Conservation (phyloP, 306 rosid species). For the Castanopsis chinensis region DNA sequence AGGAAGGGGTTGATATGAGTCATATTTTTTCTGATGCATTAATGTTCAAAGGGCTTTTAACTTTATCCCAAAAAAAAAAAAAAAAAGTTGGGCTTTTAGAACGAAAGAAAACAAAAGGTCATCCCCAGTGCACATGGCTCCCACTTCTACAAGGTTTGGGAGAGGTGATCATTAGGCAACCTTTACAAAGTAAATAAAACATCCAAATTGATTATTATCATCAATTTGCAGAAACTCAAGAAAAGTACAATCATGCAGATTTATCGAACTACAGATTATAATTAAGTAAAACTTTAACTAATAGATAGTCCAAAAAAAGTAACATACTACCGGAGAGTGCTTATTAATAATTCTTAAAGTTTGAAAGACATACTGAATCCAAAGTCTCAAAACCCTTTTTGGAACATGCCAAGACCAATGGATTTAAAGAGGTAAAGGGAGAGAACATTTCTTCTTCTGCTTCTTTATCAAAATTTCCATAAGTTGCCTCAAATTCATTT, state of each 20-base stretch:
- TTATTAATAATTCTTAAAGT: conserved; percentile 21
- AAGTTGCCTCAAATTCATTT: conserved; percentile 65
- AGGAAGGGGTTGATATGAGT: not conserved
- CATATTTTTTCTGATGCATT: not conserved
- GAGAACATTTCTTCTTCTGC: conserved; percentile 69
- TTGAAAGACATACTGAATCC: conserved; percentile 63
- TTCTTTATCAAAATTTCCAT: conserved; percentile 54
- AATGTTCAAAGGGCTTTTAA: not conserved
- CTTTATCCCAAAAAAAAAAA: not conserved
- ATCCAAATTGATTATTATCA: not conserved
- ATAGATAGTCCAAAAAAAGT: not conserved
- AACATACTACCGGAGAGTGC: conserved; percentile 7
- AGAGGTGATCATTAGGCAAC: no score
- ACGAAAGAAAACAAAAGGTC: no score
- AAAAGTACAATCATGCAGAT: not conserved
- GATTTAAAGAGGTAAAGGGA: conserved; percentile 86
- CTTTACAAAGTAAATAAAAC: not conserved
- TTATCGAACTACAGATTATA: not conserved
- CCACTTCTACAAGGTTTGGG: no score
- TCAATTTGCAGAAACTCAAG: not conserved
- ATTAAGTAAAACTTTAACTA: not conserved
- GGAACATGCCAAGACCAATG: conserved; percentile 80
- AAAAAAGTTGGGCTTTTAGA: no score
- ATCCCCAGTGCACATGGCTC: no score
- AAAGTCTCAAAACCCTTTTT: conserved; percentile 91